Conservation (phyloP, 768 basidiomycete species). For the Serendipita sp. region DNA sequence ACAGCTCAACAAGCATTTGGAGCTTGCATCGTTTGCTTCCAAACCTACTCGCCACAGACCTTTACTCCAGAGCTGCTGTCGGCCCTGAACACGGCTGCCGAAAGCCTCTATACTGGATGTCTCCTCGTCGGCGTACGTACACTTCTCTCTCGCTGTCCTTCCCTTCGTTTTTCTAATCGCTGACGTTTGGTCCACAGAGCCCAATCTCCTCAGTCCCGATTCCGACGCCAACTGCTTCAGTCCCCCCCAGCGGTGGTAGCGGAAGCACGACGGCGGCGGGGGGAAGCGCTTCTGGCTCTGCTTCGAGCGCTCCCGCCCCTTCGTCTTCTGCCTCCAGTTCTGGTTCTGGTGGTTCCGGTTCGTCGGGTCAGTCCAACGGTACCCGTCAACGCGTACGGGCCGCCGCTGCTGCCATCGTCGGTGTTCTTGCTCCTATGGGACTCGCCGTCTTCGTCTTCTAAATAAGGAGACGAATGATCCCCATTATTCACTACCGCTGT, state of each 20-base stretch:
- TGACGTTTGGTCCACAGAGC: not conserved
- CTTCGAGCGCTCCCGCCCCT: no score
- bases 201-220: not conserved
- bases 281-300: not conserved
- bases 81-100: not conserved
- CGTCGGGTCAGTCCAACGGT: no score
- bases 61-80: not conserved
- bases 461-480: no score
- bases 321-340: no score
- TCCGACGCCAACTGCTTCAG: not conserved
- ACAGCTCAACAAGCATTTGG: not conserved
- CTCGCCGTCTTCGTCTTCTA: no score
- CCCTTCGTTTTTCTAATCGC: not conserved
- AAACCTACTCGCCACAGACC: not conserved
- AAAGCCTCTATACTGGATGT: not conserved
- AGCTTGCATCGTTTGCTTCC: not conserved
- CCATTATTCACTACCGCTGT: no score
- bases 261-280: not conserved
- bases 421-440: no score
- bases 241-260: no score
- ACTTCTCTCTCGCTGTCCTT: not conserved
- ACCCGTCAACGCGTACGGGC: no score
- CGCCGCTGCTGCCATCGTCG: no score
- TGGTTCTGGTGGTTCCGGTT: no score
- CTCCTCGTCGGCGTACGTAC: constrained; percentile 3